A percentile compares a stretch with the other conserved stretches of the same genome.
phyloP scores from a whole-genome alignment of 768 basidiomycete species.

The Lactifluus piperatus region DNA sequence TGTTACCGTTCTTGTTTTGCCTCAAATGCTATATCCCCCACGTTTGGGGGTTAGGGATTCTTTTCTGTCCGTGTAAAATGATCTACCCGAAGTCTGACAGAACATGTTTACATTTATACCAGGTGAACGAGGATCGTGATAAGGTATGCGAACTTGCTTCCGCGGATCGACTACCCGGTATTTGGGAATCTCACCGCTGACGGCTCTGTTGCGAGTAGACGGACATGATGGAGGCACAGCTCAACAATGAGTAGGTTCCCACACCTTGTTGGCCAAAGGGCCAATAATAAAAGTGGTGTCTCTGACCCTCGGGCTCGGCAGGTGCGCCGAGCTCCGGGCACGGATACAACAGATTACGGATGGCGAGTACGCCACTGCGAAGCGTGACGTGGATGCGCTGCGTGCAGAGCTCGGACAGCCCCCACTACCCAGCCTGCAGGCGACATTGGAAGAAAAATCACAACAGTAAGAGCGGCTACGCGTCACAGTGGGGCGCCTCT shows the following conservation, averaged over 20 bases:
- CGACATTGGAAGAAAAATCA: conserved; percentile 62
- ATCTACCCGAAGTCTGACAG: neutral
- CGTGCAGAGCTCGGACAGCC: conserved; percentile 69
- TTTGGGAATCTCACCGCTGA: conserved; percentile 1
- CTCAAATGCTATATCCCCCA: conserved; percentile 7
- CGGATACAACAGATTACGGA: conserved; percentile 64
- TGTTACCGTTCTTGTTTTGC: conserved; percentile 19
- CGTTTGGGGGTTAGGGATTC: neutral
- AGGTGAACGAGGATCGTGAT: conserved; percentile 80
- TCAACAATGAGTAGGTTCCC: conserved; percentile 55
- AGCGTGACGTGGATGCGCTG: conserved; percentile 67
- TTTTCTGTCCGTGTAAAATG: neutral
- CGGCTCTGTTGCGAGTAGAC: conserved; percentile 31
- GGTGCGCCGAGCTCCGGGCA: conserved; percentile 55
- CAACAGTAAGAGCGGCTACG: conserved; percentile 34
- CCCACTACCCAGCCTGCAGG: conserved; percentile 63
- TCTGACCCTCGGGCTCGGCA: conserved; percentile 25
- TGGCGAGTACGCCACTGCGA: conserved; percentile 67
- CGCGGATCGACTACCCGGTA: neutral
- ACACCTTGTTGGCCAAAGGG: neutral
- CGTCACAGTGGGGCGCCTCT: neutral
- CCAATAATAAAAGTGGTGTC: neutral
- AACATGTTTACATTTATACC: conserved; percentile 3
- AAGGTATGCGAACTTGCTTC: conserved; percentile 39
- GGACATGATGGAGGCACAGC: conserved; percentile 57